These are phyloP conservation scores for Vanilla planifolia DNA, from an alignment of 106 monocot genomes.

Conservation along the genomic window DNA sequence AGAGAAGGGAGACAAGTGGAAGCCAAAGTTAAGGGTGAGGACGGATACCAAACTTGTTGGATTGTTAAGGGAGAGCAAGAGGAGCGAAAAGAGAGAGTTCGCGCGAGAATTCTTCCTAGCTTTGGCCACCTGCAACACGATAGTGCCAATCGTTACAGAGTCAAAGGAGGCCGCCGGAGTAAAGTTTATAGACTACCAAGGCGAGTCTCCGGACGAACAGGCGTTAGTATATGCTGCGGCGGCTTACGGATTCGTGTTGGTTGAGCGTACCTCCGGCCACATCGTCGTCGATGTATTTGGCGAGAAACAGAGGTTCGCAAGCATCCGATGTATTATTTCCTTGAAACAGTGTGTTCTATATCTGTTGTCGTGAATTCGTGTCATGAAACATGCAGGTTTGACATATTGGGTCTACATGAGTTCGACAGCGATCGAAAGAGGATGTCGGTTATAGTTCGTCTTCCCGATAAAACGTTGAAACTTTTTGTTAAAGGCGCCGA, in stretches of 20 bases:
- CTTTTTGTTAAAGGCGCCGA: slow-evolving; percentile 95
- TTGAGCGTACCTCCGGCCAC: slow-evolving; percentile 55
- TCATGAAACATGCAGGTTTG: slow-evolving; percentile 41
- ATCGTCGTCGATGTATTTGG: slow-evolving; percentile 54
- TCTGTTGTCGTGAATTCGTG: not conserved
- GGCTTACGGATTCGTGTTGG: slow-evolving; percentile 38
- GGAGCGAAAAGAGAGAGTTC: slow-evolving; percentile 5
- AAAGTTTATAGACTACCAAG: slow-evolving; percentile 52
- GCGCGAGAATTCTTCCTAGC: slow-evolving; percentile 47
- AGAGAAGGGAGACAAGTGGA: slow-evolving; percentile 18
- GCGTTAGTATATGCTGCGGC: slow-evolving; percentile 66
- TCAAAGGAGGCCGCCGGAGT: slow-evolving; percentile 1
- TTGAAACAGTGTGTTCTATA: not conserved
- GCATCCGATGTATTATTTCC: not conserved
- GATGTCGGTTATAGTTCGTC: slow-evolving; percentile 90
- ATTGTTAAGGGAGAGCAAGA: slow-evolving; percentile 13
- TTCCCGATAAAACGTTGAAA: slow-evolving; percentile 75
- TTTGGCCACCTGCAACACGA: slow-evolving; percentile 53
- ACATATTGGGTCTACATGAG: slow-evolving; percentile 87
- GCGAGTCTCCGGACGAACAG: slow-evolving; percentile 67
- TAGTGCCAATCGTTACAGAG: slow-evolving; percentile 43
- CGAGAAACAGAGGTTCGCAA: slow-evolving; percentile 37
- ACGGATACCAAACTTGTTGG: slow-evolving; percentile 29
- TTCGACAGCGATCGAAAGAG: slow-evolving; percentile 98
- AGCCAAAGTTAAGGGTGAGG: slow-evolving; percentile 30